phyloP scores from a whole-genome alignment of 805 yeast species.

The Candida ortonii region DNA sequence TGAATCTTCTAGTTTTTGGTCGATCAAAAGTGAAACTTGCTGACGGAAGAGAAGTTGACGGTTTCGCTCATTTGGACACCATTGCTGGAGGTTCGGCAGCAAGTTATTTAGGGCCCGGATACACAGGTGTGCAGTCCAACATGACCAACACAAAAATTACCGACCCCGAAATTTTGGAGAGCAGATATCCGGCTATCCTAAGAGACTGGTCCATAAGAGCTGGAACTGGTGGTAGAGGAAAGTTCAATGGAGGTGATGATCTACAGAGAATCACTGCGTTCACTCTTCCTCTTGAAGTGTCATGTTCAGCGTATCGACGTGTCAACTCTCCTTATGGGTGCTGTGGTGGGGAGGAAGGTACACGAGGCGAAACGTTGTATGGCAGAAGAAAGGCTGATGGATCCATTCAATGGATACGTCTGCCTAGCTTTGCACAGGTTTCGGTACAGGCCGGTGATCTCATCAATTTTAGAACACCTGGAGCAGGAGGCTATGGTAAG shows the following conservation, averaged over 20 bases:
- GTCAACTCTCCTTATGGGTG: constrained; percentile 53
- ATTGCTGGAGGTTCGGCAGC: constrained; percentile 58
- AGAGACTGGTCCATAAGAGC: constrained; percentile 42
- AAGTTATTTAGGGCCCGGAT: constrained; percentile 43
- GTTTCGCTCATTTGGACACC: constrained; percentile 53
- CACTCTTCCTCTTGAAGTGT: constrained; percentile 38
- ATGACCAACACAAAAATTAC: constrained; percentile 36
- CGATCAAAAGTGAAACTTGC: constrained; percentile 33
- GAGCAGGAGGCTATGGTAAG: constrained; percentile 42
- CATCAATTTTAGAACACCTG: constrained; percentile 37
- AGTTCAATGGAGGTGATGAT: constrained; percentile 50
- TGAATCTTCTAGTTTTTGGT: constrained; percentile 85
- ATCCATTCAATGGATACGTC: constrained; percentile 30
- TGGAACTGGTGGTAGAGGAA: constrained; percentile 49
- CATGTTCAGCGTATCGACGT: constrained; percentile 50
- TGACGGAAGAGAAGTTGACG: constrained; percentile 44
- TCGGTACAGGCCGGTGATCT: constrained; percentile 37
- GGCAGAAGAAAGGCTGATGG: constrained; percentile 31
- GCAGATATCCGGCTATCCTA: constrained; percentile 48
- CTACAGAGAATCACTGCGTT: constrained; percentile 48
- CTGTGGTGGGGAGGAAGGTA: constrained; percentile 50
- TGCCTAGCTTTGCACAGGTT: constrained; percentile 39
- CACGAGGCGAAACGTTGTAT: constrained; percentile 41
- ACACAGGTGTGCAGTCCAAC: constrained; percentile 47
- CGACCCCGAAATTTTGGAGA: constrained; percentile 51